phyloP scores from a whole-genome alignment of 345 rosid species.

The Eucalyptus tenuipes region DNA sequence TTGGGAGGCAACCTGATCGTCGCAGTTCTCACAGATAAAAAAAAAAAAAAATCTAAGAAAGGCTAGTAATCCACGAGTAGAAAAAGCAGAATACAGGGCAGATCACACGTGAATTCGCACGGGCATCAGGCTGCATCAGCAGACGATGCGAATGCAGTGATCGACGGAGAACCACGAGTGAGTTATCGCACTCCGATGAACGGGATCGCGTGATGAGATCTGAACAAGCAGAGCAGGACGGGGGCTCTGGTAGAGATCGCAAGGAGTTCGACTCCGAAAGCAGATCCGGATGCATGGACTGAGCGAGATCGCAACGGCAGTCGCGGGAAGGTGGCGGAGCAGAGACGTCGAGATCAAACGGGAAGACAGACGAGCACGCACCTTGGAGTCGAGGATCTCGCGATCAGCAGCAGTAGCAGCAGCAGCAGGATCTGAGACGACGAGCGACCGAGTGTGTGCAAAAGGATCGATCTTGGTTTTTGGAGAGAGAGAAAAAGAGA shows the following conservation, averaged over 20 bases:
- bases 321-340: not conserved
- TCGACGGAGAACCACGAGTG: not conserved
- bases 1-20: not conserved
- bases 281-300: not conserved
- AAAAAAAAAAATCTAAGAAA: not conserved
- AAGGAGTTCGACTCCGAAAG: not conserved
- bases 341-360: not conserved
- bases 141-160: not conserved
- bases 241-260: not conserved
- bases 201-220: not conserved
- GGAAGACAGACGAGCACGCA: not conserved
- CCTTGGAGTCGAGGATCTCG: not conserved
- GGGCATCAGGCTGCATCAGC: not conserved
- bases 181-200: not conserved
- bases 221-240: not conserved
- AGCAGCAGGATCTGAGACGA: not conserved
- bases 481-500: not conserved
- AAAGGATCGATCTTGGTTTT: not conserved
- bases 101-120: not conserved
- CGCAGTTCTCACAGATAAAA: not conserved
- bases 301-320: not conserved
- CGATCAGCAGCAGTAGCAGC: not conserved
- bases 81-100: not conserved
- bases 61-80: not conserved
- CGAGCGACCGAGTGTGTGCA: not conserved